Base-by-base conservation (phyloP, 495 filamentous ascomycete species). In the Penicillium coffeae region DNA sequence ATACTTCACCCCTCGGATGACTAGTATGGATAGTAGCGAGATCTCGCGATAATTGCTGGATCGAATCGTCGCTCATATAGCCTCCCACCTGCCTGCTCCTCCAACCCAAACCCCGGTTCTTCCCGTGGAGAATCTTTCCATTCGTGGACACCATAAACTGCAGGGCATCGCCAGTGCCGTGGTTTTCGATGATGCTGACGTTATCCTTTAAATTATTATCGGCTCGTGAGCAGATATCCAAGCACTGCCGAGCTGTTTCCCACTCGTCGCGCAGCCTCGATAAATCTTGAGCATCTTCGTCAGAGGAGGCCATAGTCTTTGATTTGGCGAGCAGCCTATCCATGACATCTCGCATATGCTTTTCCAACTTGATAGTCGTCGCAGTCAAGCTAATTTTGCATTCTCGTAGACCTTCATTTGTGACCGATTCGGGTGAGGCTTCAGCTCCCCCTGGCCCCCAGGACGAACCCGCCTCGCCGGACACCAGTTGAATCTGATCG, bases 71-170 rank as follows among this genome's bases (percentile, higher is more conserved):
- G 50, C 62, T 64, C 20, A 73, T 44, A 45, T 71, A 51, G 38
- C 69, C 69, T 54, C 69, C 66, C 36, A 73, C 67, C 46, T 73
- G 66, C 54, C 64, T 69, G 14, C 58, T 64, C 50, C 68, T 68
- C 66, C 61, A 68, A 10, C 69, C 68, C 45, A 71, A 33, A 19
- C 64, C 68, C 39, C 51, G 51, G 33, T 73, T 73, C 47, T 52
- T 71, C 34, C 68, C 66, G 37, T 67, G 57, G 41, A 72, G 37
- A 25, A 60, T 45, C 21, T 66, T 57, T 15, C 61, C 65, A 52
- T 65, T 60, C 3, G 69, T 63, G n/a, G 69, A 72, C 38, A 72
- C 64, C 65, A 72, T 68, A 27, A 69, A 72, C 42, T 72, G 64
- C 14, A 72, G 25, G 18, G 69, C 53, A 40, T 72, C 65, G 9